Base-by-base conservation (phyloP, 1,139 yeast genomes). In the Diutina sp. region DNA sequence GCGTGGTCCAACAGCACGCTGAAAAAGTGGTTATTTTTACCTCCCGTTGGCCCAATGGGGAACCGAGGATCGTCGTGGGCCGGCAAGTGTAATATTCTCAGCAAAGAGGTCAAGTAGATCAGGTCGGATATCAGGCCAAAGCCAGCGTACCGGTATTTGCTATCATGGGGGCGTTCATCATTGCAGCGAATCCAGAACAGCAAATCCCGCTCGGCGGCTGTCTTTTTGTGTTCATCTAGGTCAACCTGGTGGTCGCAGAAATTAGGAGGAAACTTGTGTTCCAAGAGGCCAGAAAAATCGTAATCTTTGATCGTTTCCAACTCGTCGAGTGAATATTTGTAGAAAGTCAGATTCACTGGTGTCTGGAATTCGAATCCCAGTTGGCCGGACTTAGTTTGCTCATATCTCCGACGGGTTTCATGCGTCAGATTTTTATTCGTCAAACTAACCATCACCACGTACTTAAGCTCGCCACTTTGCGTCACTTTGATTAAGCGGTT, bases 1-100 rank as follows among this genome's bases (percentile, higher is more conserved):
- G 82, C 70, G 64, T 86, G 90, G 63, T 85, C 91, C 61, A 87
- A 69, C 21, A 87, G 82, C 9, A 84, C 85, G 51, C 85, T 79
- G 55, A 65, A 62, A 60, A 71, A 72, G 54, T 66, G 71, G n/a
- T 50, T 38, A 18, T 50, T 50, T 30, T 50, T 50, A 8, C 53
- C 53, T 7, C 53, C 53, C 6, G 53, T 50, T 14, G 53, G 53
- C 29, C 53, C 53, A 18, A 50, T 50, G 14, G 53, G 53, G 32
- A 64, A 61, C 41, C 67, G 77, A 69, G 65, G 61, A 16, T 50
- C 53, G 21, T 16, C 18, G n/a, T 67, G 59, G 1, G 59, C 59
- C 7, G 64, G 64, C 18, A 71, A 57, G 21, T 75, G 62, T 46
- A 72, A 63, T 9, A 66, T 58, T 50, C 77, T 64, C 1, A 67